phyloP scores from a whole-genome alignment of 2,329 filamentous ascomycete species.

The Pseudogymnoascus sp. region DNA sequence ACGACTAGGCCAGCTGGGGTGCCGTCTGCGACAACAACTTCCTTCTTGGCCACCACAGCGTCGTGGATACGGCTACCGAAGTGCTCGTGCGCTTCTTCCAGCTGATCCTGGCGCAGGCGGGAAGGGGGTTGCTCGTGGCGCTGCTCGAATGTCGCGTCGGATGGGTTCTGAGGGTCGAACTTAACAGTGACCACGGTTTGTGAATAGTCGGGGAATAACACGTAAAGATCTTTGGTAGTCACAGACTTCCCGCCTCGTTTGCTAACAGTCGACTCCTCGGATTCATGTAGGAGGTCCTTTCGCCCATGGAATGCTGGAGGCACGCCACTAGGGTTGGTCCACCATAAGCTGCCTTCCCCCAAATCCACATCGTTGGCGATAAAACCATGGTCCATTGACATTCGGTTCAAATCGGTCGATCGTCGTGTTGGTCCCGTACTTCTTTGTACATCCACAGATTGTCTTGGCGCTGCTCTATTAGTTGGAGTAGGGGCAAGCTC shows the following conservation, averaged over 20 bases:
- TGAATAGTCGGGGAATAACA: conserved; percentile 94
- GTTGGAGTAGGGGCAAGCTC: conserved; percentile 22
- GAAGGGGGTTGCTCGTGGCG: conserved; percentile 78
- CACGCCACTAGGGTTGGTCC: conserved; percentile 70
- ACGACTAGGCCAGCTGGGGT: conserved; percentile 69
- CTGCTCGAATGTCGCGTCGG: conserved; percentile 72
- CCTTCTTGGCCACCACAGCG: conserved; percentile 63
- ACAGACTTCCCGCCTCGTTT: conserved; percentile 63
- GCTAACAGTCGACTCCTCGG: conserved; percentile 66
- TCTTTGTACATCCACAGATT: conserved; percentile 59
- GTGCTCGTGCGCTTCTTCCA: conserved; percentile 75
- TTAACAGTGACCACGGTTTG: conserved; percentile 80
- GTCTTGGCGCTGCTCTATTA: conserved; percentile 36
- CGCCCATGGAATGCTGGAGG: conserved; percentile 78
- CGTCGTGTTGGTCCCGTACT: conserved; percentile 41
- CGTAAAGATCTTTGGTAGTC: conserved; percentile 71
- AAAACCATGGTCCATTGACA: conserved; percentile 70
- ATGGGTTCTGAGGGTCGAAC: conserved; percentile 68
- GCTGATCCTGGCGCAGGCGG: conserved; percentile 79
- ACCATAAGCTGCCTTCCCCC: conserved; percentile 70
- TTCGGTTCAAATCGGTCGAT: conserved; percentile 63
- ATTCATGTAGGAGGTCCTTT: conserved; percentile 75
- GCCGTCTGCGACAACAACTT: conserved; percentile 76
- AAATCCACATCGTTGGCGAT: conserved; percentile 87
- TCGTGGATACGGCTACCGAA: conserved; percentile 75